Evolutionary conservation across 1,284 basidiomycete genomes (phyloP), one percentile per base, ranked within the genome.

Genomic region (Trichosporon sp.): DNA sequence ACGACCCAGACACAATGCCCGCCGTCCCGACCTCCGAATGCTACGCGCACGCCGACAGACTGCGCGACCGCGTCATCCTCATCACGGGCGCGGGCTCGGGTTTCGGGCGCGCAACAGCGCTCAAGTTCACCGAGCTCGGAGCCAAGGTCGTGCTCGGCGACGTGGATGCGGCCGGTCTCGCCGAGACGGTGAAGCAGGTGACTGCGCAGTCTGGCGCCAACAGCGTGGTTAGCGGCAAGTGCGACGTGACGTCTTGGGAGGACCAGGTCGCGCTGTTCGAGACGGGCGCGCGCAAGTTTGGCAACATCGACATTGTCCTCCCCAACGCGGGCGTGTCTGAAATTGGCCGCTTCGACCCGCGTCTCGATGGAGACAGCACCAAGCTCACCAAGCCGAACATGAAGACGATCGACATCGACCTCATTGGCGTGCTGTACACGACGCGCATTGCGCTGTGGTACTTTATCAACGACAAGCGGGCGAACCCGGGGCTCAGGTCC

Each of bases 21-120:
- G 65, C 70, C 4, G 61, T 74, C 59, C 32, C 72, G 21, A 71
- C 43, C 12, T 21, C 48, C 8, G 38, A 71, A 43, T 73, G 70
- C 69, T 74, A 72, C 54, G 65, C 64, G 26, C 31, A 74, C 61
- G 71, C 71, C 12, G 31, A n/a, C 7, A 89, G 90, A 21, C 65
- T 74, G 26, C 8, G 6, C 14, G 71, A 56, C 5, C 73, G 73
- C 61, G 69, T 70, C 14, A 54, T 67, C 16, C 43, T 74, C 16
- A 74, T 74, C 67, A 74, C 73, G 0, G 73, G 73, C 51, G 73
- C 73, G 1, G 73, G 69, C 1, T 59, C 46, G 4, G 73, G 73
- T 19, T 74, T 74, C 19, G 73, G 73, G 16, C 73, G 73, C 61
- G 73, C 68, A 4, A 68, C 61, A 2, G 73, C 73, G 0, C 26